A percentile compares a stretch with the other conserved stretches of the same genome.
These are phyloP conservation scores for Marsdenia floribunda DNA, from an alignment of 257 asterid species.

Conservation along the genomic window DNA sequence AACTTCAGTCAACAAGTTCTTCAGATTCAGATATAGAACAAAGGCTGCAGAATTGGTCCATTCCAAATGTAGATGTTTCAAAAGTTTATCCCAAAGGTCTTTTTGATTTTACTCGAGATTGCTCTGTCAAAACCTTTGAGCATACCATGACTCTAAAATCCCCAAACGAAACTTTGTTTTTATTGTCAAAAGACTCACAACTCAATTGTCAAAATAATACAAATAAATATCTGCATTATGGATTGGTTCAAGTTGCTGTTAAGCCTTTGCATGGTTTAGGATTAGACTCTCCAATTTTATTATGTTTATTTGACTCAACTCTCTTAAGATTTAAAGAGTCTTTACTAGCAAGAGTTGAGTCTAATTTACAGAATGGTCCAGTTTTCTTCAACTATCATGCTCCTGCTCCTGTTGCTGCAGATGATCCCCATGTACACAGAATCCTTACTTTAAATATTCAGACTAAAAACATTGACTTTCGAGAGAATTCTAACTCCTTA, in stretches of 20 bases:
- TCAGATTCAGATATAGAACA: too few species aligned
- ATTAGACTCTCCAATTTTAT: neutral
- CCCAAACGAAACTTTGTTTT: neutral
- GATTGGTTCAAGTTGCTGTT: neutral
- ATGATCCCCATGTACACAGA: neutral
- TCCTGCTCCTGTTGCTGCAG: neutral
- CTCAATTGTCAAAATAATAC: too few species aligned
- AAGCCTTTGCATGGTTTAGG: neutral
- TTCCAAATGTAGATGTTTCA: too few species aligned
- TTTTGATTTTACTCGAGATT: too few species aligned
- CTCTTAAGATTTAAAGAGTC: neutral
- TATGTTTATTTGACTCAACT: neutral
- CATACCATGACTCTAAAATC: neutral
- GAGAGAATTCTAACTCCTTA: too few species aligned
- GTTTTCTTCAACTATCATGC: neutral
- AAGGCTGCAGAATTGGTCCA: too few species aligned
- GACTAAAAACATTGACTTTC: neutral
- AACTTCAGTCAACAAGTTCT: too few species aligned
- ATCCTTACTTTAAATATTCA: neutral
- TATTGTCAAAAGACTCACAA: neutral
- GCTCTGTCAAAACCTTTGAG: neutral
- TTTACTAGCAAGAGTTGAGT: neutral
- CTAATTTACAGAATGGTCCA: neutral
- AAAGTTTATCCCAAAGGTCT: too few species aligned
- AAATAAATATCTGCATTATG: neutral